phyloP scores from a whole-genome alignment of 305 asterid genomes.

The Fraxinus sp. region DNA sequence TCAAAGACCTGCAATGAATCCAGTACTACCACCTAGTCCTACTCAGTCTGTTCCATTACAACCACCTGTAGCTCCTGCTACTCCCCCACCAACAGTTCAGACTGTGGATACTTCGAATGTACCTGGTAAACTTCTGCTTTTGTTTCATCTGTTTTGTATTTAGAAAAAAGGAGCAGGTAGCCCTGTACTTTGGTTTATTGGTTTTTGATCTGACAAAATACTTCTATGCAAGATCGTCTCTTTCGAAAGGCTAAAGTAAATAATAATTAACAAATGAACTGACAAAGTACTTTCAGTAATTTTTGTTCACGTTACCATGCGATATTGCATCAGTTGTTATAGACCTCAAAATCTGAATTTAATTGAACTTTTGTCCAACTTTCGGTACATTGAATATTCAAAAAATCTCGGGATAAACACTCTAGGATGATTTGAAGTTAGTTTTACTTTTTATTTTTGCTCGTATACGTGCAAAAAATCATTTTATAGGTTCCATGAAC shows the following conservation, averaged over 20 bases:
- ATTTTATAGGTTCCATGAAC: background rate
- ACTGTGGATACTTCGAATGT: slow-evolving; percentile 94
- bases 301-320: background rate
- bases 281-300: background rate
- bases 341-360: background rate
- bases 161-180: background rate
- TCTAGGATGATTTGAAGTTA: background rate
- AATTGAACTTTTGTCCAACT: background rate
- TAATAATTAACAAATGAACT: background rate
- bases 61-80: slow-evolving; percentile 68
- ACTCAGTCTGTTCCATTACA: slow-evolving; percentile 58
- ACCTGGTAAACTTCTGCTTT: slow-evolving; percentile 57
- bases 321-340: background rate
- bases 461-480: background rate
- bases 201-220: background rate
- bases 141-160: slow-evolving; percentile 8
- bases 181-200: background rate
- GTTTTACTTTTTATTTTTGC: background rate
- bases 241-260: background rate
- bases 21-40: slow-evolving; percentile 77
- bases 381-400: background rate
- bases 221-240: background rate
- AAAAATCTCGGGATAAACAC: background rate
- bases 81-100: slow-evolving; percentile 97
- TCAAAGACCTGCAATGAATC: slow-evolving; percentile 71